phyloP scores from a whole-genome alignment of 2,329 filamentous ascomycete genomes.

The Cercospora sesami region DNA sequence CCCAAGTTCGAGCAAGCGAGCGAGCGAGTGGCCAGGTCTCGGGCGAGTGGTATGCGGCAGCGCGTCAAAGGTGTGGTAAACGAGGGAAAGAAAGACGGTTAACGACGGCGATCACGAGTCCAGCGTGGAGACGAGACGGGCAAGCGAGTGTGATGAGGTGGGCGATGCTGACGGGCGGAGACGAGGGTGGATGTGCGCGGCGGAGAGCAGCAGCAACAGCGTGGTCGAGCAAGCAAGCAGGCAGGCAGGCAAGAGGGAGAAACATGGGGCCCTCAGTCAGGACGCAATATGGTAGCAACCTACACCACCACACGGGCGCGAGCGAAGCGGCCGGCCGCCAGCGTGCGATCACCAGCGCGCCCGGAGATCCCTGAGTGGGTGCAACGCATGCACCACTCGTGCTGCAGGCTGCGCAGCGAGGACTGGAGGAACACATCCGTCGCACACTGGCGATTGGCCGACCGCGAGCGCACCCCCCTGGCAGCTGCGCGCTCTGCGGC shows the following conservation, averaged over 20 bases:
- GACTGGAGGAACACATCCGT: background rate
- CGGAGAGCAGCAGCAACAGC: background rate
- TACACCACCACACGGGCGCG: background rate
- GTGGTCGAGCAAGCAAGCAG: background rate
- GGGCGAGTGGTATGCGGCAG: slow-evolving; percentile 6
- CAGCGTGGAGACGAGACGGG: slow-evolving; percentile 10
- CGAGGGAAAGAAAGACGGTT: background rate
- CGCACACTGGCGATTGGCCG: background rate
- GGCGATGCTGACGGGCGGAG: slow-evolving; percentile 11
- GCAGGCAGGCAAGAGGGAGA: slow-evolving; percentile 1
- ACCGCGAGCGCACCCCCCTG: background rate
- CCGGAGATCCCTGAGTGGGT: background rate
- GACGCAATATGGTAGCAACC: background rate
- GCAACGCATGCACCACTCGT: background rate
- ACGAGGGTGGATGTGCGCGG: slow-evolving; percentile 9
- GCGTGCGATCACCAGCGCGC: background rate
- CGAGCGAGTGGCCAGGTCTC: background rate
- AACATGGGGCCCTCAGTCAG: background rate
- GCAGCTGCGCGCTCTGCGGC: background rate
- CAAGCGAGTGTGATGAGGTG: slow-evolving; percentile 8
- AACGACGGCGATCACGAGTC: background rate
- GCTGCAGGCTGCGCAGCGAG: background rate
- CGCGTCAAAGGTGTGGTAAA: background rate
- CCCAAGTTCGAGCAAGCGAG: background rate
- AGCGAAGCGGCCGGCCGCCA: background rate